A percentile compares a stretch with the other conserved stretches of the same genome.
These are phyloP conservation scores for Penicillium sp. DNA, from an alignment of 2,329 filamentous ascomycete species.

Conservation along the genomic window DNA sequence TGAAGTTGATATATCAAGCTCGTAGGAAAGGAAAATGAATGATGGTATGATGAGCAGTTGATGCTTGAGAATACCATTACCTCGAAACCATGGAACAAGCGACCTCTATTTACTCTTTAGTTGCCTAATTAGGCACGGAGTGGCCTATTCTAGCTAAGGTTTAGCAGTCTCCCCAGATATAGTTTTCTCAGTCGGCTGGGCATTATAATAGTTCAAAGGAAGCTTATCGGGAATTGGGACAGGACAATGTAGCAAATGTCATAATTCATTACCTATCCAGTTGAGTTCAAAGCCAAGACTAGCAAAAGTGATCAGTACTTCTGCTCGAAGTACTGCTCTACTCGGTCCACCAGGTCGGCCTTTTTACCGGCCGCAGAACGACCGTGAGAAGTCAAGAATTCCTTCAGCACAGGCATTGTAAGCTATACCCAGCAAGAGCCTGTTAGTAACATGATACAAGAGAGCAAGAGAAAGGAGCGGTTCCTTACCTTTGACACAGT, in stretches of 20 bases:
- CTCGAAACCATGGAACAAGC: too few relatives aligned
- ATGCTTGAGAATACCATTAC: too few relatives aligned
- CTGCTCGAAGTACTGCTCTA: constrained; percentile 46
- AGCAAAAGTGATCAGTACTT: constrained; percentile 26
- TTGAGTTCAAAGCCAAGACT: background rate
- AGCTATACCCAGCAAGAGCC: constrained; percentile 28
- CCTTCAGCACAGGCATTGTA: constrained; percentile 45
- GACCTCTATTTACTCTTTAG: too few relatives aligned
- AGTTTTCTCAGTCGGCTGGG: too few relatives aligned
- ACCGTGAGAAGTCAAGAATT: constrained; percentile 43
- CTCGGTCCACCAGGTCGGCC: constrained; percentile 47
- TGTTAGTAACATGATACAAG: background rate
- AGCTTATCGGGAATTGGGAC: too few relatives aligned
- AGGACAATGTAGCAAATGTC: background rate
- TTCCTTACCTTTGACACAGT: constrained; percentile 38
- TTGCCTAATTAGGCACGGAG: too few relatives aligned
- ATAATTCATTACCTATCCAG: constrained; percentile 3
- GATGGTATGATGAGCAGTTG: too few relatives aligned
- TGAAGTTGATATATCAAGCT: too few relatives aligned
- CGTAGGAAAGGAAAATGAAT: too few relatives aligned
- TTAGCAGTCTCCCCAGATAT: too few relatives aligned
- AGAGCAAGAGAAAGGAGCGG: background rate
- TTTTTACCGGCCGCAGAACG: constrained; percentile 46
- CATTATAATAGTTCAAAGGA: too few relatives aligned
- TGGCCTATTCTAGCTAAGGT: too few relatives aligned